Evolutionary conservation across 2,329 filamentous ascomycete species (phyloP).

Genomic region (Nothomitra cinnamomea): DNA sequence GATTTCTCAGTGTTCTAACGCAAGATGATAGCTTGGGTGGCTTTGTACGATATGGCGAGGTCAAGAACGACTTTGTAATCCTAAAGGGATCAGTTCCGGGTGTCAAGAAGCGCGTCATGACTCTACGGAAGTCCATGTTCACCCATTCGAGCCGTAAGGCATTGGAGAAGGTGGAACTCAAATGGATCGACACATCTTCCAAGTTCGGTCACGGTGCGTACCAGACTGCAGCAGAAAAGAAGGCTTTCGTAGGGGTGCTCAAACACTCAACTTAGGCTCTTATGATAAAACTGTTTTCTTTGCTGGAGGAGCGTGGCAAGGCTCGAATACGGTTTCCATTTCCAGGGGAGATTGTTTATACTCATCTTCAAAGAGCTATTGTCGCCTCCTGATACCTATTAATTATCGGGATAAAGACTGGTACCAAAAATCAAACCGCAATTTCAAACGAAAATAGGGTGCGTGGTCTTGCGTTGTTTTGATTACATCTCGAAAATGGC

Average conservation of each 20-base stretch:
- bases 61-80: conserved; percentile 98
- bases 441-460: conserved; percentile 6
- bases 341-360: too few species aligned
- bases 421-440: too few species aligned
- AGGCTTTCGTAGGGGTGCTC: conserved; percentile 91
- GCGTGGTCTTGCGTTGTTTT: neutral
- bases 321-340: conserved; percentile 3
- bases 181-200: conserved; percentile 99
- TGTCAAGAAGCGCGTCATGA: conserved; percentile 99
- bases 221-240: conserved; percentile 98
- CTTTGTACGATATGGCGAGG: conserved; percentile 97
- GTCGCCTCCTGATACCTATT: too few species aligned
- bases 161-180: conserved; percentile 98
- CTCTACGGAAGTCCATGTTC: conserved; percentile 98
- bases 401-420: too few species aligned
- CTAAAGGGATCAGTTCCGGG: conserved; percentile 96
- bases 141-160: conserved; percentile 87
- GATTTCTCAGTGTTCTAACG: neutral
- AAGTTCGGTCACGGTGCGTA: conserved; percentile 99
- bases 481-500: too few species aligned
- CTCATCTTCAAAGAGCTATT: too few species aligned
- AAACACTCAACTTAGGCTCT: conserved; percentile 74
- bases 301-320: conserved; percentile 12
- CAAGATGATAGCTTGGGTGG: conserved; percentile 61
- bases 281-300: conserved; percentile 32